Percentiles rank a stretch among this genome's conserved stretches.
Evolutionary conservation across 305 asterid species (phyloP).

Genomic region (Plantago coronopus): DNA sequence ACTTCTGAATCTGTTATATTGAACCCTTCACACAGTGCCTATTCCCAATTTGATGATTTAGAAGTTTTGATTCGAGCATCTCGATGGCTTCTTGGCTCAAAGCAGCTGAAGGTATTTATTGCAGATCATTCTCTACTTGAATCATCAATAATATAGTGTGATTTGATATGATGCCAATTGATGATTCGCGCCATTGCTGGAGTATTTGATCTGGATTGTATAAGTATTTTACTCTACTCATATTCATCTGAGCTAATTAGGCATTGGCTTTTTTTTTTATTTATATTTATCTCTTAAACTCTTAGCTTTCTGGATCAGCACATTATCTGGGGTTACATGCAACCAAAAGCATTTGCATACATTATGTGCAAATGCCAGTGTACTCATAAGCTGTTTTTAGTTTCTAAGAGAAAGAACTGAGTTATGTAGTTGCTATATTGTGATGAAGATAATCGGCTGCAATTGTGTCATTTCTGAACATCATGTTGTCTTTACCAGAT

Average conservation of each 20-base stretch:
- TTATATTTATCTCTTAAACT: neutral
- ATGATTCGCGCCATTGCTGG: too few relatives aligned
- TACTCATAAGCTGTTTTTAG: neutral
- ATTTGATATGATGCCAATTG: too few relatives aligned
- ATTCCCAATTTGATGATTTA: conserved; percentile 27
- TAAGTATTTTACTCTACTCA: too few relatives aligned
- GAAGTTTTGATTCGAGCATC: conserved; percentile 19
- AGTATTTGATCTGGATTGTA: too few relatives aligned
- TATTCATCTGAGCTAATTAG: too few relatives aligned
- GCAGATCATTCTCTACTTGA: neutral
- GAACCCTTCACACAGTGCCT: neutral
- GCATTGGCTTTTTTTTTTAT: too few relatives aligned
- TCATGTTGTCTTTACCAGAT: conserved; percentile 43
- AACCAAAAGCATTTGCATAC: too few relatives aligned
- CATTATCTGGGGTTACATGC: neutral
- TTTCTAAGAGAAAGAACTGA: neutral
- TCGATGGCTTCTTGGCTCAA: conserved; percentile 88
- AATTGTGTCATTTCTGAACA: conserved; percentile 9
- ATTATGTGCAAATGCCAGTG: conserved; percentile 17
- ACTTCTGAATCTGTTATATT: too few relatives aligned
- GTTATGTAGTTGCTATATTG: too few relatives aligned
- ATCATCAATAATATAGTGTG: too few relatives aligned
- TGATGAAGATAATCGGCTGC: neutral
- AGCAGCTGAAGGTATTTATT: conserved; percentile 86
- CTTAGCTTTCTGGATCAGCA: neutral